phyloP scores from a whole-genome alignment of 495 filamentous ascomycete species.

The Cenococcum geophilum region DNA sequence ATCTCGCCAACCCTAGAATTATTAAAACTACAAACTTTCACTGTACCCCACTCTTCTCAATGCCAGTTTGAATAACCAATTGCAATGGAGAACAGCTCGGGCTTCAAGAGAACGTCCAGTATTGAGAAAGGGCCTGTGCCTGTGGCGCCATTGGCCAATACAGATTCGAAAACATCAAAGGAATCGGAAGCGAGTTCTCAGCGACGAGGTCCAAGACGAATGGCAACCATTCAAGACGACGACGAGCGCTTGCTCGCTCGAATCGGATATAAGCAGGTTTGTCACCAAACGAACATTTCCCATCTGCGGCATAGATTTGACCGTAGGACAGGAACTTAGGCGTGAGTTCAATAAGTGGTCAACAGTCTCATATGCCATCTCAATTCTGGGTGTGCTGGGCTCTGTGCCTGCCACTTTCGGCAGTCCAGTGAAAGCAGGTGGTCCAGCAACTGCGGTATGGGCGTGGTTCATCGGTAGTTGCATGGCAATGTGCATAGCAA shows the following conservation, averaged over 20 bases:
- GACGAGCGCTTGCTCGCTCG: slow-evolving; percentile 60
- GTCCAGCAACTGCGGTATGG: slow-evolving; percentile 66
- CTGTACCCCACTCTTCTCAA: slow-evolving; percentile 1
- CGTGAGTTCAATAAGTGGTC: slow-evolving; percentile 71
- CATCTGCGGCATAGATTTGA: slow-evolving; percentile 3
- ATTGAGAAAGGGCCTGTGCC: slow-evolving; percentile 1
- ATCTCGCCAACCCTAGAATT: not conserved
- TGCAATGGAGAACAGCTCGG: slow-evolving; percentile 20
- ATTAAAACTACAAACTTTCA: not conserved
- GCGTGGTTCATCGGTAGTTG: slow-evolving; percentile 63
- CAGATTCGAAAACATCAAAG: slow-evolving; percentile 22
- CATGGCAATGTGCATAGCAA: slow-evolving; percentile 63
- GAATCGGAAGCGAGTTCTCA: slow-evolving; percentile 13
- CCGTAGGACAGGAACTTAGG: slow-evolving; percentile 47
- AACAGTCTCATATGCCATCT: slow-evolving; percentile 68
- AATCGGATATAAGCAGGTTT: slow-evolving; percentile 65
- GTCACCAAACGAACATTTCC: slow-evolving; percentile 18
- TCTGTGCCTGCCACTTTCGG: slow-evolving; percentile 65
- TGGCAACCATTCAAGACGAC: slow-evolving; percentile 55
- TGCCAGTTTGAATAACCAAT: slow-evolving; percentile 7
- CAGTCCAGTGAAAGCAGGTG: slow-evolving; percentile 56
- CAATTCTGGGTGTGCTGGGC: slow-evolving; percentile 62
- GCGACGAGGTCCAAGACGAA: slow-evolving; percentile 15
- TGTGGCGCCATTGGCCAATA: slow-evolving; percentile 2
- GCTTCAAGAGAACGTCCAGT: slow-evolving; percentile 11